Evolutionary conservation across 2,329 filamentous ascomycete species (phyloP), one percentile per base, ranked within the genome.

Genomic region (Aspergillus calidoustus): DNA sequence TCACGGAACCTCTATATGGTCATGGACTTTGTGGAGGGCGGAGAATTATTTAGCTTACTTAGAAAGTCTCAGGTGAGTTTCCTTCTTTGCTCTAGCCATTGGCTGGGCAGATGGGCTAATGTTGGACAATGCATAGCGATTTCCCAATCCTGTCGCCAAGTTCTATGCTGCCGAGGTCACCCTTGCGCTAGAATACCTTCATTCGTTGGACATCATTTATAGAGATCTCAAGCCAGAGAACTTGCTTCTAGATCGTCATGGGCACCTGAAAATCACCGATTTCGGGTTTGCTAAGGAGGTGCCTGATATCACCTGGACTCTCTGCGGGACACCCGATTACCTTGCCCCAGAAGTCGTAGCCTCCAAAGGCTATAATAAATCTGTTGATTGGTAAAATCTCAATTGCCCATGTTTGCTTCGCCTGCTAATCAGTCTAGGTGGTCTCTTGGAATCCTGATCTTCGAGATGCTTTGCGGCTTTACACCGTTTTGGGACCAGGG

Each of bases 11-110:
- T 99, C 41, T 99, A 99, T 86, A 99, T 99, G 95, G 95, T 99
- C 72, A 99, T 99, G 95, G 95, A 99, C 79, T 99, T 99, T 82
- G 94, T 99, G 57, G 95, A 99, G 80, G 95, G 95, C 69, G 95
- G 95, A 73, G 95, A 99, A 83, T 84, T 99, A 58, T 99, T 99
- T 78, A 98, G 94, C 69, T 80, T 99, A 71, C 82, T 99, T 71
- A 87, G 95, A 71, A 98, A 99, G 80, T 98, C 94, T 61, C 89
- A 84, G 89, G 94, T 86, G 87, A 86, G 84, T 80, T 57, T 51
- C 62, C 41, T 62, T 64, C 56, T 58, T 64, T 59, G 62, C 57
- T 56, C 28, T 56, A 38, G 58, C 63, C 43, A 48, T 34, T 49
- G 22, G 28, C 47, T 34, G 30, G 8, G 30, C 19, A 34, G n/a